Percentiles rank a stretch among this genome's conserved stretches.
phyloP scores from a whole-genome alignment of 2,329 filamentous ascomycete species.

The Cladosporium sp. region DNA sequence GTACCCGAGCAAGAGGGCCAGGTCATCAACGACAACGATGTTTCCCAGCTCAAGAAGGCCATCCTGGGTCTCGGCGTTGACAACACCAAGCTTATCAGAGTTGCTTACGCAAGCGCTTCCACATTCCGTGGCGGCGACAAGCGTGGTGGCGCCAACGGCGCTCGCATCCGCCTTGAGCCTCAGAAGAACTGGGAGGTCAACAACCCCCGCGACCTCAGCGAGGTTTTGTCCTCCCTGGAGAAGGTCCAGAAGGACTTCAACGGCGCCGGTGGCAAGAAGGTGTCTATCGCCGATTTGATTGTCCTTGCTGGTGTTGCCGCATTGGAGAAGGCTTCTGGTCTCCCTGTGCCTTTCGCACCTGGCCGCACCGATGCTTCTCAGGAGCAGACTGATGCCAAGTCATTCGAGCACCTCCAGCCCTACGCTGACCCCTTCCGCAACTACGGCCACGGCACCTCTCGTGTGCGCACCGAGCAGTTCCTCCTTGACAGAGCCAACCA shows the following conservation, averaged over 20 bases:
- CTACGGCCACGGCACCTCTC: slow-evolving; percentile 60
- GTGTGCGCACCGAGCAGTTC: slow-evolving; percentile 62
- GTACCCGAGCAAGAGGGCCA: slow-evolving; percentile 56
- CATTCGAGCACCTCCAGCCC: slow-evolving; percentile 64
- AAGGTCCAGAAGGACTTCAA: slow-evolving; percentile 64
- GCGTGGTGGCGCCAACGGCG: slow-evolving; percentile 77
- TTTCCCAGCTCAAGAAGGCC: slow-evolving; percentile 62
- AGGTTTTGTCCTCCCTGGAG: slow-evolving; percentile 60
- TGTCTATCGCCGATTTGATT: slow-evolving; percentile 74
- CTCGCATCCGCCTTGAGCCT: slow-evolving; percentile 67
- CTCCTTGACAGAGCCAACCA: slow-evolving; percentile 68
- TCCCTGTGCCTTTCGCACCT: slow-evolving; percentile 65
- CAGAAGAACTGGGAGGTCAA: slow-evolving; percentile 67
- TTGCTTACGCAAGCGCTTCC: slow-evolving; percentile 65
- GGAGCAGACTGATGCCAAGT: slow-evolving; percentile 64
- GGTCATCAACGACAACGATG: slow-evolving; percentile 58
- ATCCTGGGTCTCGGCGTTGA: slow-evolving; percentile 60
- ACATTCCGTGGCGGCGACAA: slow-evolving; percentile 73
- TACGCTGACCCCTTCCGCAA: slow-evolving; percentile 73
- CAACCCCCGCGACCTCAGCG: slow-evolving; percentile 61
- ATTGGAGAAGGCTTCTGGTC: slow-evolving; percentile 64
- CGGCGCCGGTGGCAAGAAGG: slow-evolving; percentile 56
- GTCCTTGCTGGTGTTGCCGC: slow-evolving; percentile 68
- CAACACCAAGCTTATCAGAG: slow-evolving; percentile 57
- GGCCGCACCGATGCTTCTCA: slow-evolving; percentile 67